These are phyloP conservation scores for Penicillium simplicissimum DNA, from an alignment of 495 filamentous ascomycete species.

Conservation along the genomic window DNA sequence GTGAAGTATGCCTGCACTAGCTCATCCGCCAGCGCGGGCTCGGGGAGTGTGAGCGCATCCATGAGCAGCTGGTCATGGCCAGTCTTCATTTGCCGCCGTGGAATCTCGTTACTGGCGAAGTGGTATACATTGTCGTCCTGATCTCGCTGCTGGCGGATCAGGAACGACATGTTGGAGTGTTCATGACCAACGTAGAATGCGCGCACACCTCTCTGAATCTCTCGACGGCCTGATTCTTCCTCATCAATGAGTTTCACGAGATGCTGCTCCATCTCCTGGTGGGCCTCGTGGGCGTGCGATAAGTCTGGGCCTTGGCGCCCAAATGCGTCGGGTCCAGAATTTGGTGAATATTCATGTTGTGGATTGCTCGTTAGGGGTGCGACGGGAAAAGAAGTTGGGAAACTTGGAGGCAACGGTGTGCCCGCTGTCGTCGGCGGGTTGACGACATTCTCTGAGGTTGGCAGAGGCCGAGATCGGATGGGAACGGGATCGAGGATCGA, in stretches of 20 bases:
- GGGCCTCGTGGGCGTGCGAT: slow-evolving; percentile 37
- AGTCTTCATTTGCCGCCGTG: slow-evolving; percentile 44
- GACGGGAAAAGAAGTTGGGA: slow-evolving; percentile 33
- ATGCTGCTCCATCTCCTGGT: slow-evolving; percentile 44
- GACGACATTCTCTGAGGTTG: slow-evolving; percentile 27
- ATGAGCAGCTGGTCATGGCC: slow-evolving; percentile 51
- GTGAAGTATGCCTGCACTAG: slow-evolving; percentile 50
- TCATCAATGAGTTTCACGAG: slow-evolving; percentile 50
- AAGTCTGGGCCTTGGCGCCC: slow-evolving; percentile 32
- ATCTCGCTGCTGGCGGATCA: slow-evolving; percentile 51
- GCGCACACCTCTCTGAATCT: slow-evolving; percentile 48
- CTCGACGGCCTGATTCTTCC: slow-evolving; percentile 42
- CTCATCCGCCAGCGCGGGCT: slow-evolving; percentile 47
- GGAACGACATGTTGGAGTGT: slow-evolving; percentile 53
- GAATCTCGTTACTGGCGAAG: slow-evolving; percentile 51
- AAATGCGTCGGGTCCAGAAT: slow-evolving; percentile 28
- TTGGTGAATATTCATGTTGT: slow-evolving; percentile 27
- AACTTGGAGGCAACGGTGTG: slow-evolving; percentile 28
- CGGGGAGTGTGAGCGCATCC: slow-evolving; percentile 50
- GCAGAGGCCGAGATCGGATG: slow-evolving; percentile 47
- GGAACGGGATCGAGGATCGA: slow-evolving; percentile 51
- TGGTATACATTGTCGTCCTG: slow-evolving; percentile 50
- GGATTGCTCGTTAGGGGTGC: slow-evolving; percentile 21
- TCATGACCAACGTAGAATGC: slow-evolving; percentile 53
- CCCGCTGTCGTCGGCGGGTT: slow-evolving; percentile 27